A percentile compares a stretch with the other conserved stretches of the same genome.
phyloP scores from a whole-genome alignment of 768 basidiomycete genomes.

The Rhizopogon salebrosus region DNA sequence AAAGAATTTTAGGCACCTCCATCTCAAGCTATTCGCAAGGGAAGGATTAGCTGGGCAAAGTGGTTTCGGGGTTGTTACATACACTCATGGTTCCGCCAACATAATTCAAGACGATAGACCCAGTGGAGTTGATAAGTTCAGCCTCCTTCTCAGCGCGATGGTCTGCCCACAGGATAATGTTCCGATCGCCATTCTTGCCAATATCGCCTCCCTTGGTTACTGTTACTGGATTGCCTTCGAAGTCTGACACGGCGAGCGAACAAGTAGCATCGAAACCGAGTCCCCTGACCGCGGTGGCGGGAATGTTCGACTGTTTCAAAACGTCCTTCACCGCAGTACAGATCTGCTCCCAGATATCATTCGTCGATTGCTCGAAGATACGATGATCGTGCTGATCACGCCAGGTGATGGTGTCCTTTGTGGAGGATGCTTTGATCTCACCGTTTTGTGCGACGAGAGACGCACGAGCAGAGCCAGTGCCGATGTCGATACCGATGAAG shows the following conservation, averaged over 20 bases:
- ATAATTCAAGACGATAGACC: constrained; percentile 84
- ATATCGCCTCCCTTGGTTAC: constrained; percentile 67
- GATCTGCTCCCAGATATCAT: constrained; percentile 79
- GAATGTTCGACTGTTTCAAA: constrained; percentile 49
- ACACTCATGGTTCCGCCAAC: constrained; percentile 97
- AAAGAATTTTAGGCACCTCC: constrained; percentile 96
- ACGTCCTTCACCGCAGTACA: constrained; percentile 58
- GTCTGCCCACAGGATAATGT: constrained; percentile 95
- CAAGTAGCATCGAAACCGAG: constrained; percentile 96
- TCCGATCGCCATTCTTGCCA: constrained; percentile 67
- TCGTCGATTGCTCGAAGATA: constrained; percentile 95
- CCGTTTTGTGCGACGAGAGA: constrained; percentile 70
- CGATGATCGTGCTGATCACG: constrained; percentile 80
- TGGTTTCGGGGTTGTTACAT: constrained; percentile 17
- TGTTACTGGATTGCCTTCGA: constrained; percentile 64
- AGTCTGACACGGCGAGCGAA: constrained; percentile 82
- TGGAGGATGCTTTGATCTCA: constrained; percentile 69
- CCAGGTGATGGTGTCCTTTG: constrained; percentile 79
- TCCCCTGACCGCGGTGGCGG: constrained; percentile 68
- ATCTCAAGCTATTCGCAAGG: constrained; percentile 71
- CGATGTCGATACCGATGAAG: constrained; percentile 80
- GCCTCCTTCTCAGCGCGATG: constrained; percentile 93
- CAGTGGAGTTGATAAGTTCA: constrained; percentile 79
- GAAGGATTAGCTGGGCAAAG: constrained; percentile 6
- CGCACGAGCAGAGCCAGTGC: constrained; percentile 91